A percentile compares a stretch with the other conserved stretches of the same genome.
phyloP scores from a whole-genome alignment of 192 early-diverging fungal species.

The Backusella macrospora region DNA sequence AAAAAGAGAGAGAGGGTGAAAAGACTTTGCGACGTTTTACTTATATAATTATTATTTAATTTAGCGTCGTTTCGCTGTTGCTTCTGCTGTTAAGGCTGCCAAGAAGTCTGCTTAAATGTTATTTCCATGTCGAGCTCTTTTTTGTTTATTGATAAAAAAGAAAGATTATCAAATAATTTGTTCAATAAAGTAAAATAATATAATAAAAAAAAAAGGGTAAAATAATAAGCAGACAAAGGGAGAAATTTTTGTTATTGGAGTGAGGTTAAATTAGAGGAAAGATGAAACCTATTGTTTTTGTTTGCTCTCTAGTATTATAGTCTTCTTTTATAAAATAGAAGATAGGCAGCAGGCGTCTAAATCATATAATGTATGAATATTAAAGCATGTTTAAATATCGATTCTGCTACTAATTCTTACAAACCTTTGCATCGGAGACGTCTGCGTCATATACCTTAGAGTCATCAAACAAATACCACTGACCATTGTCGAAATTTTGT shows the following conservation, averaged over 20 bases:
- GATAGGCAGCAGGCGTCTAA: conserved; percentile 50
- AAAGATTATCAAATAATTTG: conserved; percentile 13
- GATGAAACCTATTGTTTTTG: neutral
- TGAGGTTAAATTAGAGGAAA: too few species aligned
- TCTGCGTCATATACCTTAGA: conserved; percentile 53
- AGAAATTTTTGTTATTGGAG: too few species aligned
- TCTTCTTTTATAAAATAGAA: conserved; percentile 61
- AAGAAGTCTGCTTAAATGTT: conserved; percentile 20
- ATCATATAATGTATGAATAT: neutral
- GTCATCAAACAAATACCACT: conserved; percentile 86
- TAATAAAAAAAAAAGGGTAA: conserved; percentile 5
- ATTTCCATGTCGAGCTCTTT: conserved; percentile 3
- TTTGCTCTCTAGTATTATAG: neutral
- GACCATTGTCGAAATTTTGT: conserved; percentile 57
- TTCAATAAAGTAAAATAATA: conserved; percentile 7
- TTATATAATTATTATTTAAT: neutral
- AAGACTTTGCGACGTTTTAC: neutral
- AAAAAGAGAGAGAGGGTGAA: neutral
- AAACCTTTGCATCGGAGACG: conserved; percentile 34
- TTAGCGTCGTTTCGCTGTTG: conserved; percentile 23
- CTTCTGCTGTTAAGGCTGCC: conserved; percentile 11
- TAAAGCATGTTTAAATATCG: neutral
- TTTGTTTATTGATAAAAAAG: conserved; percentile 26
- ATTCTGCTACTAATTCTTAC: neutral
- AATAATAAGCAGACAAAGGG: neutral